Evolutionary conservation across 1,284 basidiomycete species (phyloP), one percentile per base, ranked within the genome.

Genomic region (Neonothopanus nambi): DNA sequence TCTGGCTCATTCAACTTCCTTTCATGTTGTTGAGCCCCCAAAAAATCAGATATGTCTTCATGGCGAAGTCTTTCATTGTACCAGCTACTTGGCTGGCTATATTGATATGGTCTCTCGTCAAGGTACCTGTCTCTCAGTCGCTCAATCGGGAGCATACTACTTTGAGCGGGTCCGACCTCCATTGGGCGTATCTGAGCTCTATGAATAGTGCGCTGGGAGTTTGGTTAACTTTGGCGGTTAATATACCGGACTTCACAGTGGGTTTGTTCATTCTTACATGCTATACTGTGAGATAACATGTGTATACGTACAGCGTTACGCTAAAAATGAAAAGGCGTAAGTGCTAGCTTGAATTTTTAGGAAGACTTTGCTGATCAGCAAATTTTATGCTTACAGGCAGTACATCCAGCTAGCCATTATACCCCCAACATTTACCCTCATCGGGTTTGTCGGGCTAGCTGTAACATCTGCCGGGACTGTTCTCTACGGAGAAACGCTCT

Each of bases 21-120:
- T 81, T 91, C 66, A 78, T 89, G 71, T 74, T 92, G 48, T 72
- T 92, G 46, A 89, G 88, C 17, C 89, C 89, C 3, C 85, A 87
- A 59, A 80, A 78, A 59, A 84, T 92, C 45, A 80, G 84, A 41
- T 83, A 82, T 71, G 71, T 92, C 13, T 93, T 92, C 75, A 72
- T 84, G 46, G 71, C 76, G 56, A 91, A 91, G 68, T 80, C 84
- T 0, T 67, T 81, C 51, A 68, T 86, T n/a, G 86, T 89, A 0
- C 89, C 88, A 0, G 69, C 79, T 3, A 78, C 85, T 7, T 89
- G 85, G 72, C 55, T 91, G 18, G 80, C 82, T 6, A 87, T 90
- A 59, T 72, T 91, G 55, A 85, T 87, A 23, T 92, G 88, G 88
- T 80, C 82, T 0, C 79, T 89, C 55, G 77, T 81, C 51, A 81